Percentiles rank a stretch among this genome's conserved stretches.
Evolutionary conservation across 345 rosid species (phyloP).

Genomic region (Rhizophora mangle): DNA sequence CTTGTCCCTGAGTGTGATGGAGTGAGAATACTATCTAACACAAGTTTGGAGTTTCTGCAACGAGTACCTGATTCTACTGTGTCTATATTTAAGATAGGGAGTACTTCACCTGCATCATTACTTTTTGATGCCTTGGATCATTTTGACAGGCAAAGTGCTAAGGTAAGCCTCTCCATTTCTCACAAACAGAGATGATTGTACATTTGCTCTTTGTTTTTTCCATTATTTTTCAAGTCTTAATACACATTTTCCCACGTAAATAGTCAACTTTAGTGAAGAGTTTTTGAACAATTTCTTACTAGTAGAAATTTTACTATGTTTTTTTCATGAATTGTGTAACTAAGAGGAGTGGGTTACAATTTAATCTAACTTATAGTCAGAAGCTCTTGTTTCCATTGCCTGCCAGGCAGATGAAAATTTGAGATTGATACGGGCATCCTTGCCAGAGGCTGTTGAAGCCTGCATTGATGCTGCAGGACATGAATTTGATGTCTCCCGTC

Average conservation of each 20-base stretch:
- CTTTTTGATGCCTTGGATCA: conserved; percentile 94
- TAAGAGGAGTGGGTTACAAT: neutral
- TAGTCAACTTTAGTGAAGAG: neutral
- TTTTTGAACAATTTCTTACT: neutral
- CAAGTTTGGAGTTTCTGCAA: conserved; percentile 87
- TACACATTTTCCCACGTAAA: too few relatives aligned
- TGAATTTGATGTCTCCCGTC: conserved; percentile 83
- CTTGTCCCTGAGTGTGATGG: conserved; percentile 97
- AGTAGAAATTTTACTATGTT: neutral
- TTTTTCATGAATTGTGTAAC: neutral
- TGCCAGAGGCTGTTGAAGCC: conserved; percentile 94
- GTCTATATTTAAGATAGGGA: conserved; percentile 90
- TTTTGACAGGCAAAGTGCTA: conserved; percentile 92
- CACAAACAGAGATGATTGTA: neutral
- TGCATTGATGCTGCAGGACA: conserved; percentile 95
- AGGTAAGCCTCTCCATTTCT: conserved; percentile 43
- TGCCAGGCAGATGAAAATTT: conserved; percentile 95
- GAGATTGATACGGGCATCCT: conserved; percentile 76
- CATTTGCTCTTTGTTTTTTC: neutral
- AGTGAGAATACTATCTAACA: conserved; percentile 85
- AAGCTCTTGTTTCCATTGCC: conserved; percentile 9
- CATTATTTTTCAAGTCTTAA: neutral
- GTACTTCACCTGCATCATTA: conserved; percentile 92
- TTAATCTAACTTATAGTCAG: conserved; percentile 1
- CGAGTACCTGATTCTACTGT: conserved; percentile 95